These are phyloP conservation scores for Yamadazyma sp. DNA, from an alignment of 805 yeast species.

Conservation along the genomic window DNA sequence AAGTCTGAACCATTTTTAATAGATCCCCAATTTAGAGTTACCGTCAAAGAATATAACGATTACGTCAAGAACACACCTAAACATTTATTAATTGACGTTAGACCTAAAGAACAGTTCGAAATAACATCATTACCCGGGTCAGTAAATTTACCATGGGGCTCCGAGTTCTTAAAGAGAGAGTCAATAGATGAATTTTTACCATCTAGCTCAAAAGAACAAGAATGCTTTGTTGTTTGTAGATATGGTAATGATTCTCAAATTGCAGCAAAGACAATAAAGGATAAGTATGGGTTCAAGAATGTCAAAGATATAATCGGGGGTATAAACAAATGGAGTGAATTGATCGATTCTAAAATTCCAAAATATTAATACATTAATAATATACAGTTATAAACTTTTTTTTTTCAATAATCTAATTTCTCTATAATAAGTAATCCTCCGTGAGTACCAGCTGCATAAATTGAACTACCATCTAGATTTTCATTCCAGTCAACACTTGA, in stretches of 20 bases:
- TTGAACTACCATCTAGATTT: constrained; percentile 34
- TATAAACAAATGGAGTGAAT: constrained; percentile 59
- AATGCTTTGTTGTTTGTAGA: constrained; percentile 69
- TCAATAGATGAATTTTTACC: constrained; percentile 15
- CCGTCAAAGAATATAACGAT: constrained; percentile 34
- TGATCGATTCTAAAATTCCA: constrained; percentile 61
- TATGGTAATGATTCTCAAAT: constrained; percentile 88
- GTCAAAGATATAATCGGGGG: constrained; percentile 81
- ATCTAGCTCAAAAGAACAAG: constrained; percentile 13
- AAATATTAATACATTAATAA: constrained; percentile 46
- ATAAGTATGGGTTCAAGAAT: constrained; percentile 43
- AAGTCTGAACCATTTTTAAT: constrained; percentile 44
- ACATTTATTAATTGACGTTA: constrained; percentile 63
- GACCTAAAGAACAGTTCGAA: constrained; percentile 73
- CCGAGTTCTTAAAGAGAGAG: constrained; percentile 32
- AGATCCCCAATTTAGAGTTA: constrained; percentile 43
- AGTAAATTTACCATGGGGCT: constrained; percentile 57
- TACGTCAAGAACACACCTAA: constrained; percentile 6
- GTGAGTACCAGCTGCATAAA: constrained; percentile 52
- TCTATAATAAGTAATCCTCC: constrained; percentile 51
- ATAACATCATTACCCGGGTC: constrained; percentile 62
- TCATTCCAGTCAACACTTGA: constrained; percentile 60
- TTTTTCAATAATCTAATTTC: constrained; percentile 28
- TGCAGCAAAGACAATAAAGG: constrained; percentile 58
- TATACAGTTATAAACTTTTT: no score